These are phyloP conservation scores for Rhodotorula sp. DNA, from an alignment of 1,284 basidiomycete genomes.

Conservation along the genomic window DNA sequence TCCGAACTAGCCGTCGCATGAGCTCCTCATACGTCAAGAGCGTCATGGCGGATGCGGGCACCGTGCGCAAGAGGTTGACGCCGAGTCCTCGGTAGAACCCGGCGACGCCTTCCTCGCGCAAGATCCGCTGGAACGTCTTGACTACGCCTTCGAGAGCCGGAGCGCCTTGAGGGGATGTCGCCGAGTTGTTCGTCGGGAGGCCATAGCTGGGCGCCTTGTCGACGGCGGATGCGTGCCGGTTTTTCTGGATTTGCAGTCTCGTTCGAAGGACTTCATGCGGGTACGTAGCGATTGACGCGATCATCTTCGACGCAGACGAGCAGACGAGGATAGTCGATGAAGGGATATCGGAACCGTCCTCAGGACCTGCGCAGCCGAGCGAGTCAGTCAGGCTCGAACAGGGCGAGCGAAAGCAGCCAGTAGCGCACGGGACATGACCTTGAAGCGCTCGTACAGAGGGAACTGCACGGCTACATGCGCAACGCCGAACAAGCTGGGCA, in stretches of 20 bases:
- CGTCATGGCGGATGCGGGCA: slow-evolving; percentile 89
- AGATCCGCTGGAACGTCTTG: slow-evolving; percentile 68
- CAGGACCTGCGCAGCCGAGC: slow-evolving; percentile 43
- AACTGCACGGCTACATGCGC: slow-evolving; percentile 92
- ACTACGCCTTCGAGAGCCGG: slow-evolving; percentile 58
- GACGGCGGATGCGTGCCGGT: slow-evolving; percentile 14
- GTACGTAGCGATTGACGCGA: slow-evolving; percentile 87
- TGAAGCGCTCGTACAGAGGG: slow-evolving; percentile 89
- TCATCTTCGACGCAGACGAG: slow-evolving; percentile 87
- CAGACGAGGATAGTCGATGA: slow-evolving; percentile 74
- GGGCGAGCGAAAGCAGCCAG: not conserved
- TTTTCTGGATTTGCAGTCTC: slow-evolving; percentile 77
- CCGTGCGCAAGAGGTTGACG: slow-evolving; percentile 84
- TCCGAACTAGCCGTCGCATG: slow-evolving; percentile 9
- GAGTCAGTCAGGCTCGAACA: not conserved
- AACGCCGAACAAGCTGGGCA: slow-evolving; percentile 85
- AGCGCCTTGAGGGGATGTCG: not conserved
- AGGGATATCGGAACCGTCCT: slow-evolving; percentile 59
- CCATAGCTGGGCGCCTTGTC: slow-evolving; percentile 3
- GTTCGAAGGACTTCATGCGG: slow-evolving; percentile 95
- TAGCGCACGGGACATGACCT: slow-evolving; percentile 72
- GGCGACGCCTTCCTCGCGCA: slow-evolving; percentile 76
- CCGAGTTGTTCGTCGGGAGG: not conserved
- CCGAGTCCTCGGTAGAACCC: slow-evolving; percentile 86
- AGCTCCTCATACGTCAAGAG: slow-evolving; percentile 74